Conservation (phyloP, 2,329 filamentous ascomycete species). For the Atkinsonella hypoxylon region DNA sequence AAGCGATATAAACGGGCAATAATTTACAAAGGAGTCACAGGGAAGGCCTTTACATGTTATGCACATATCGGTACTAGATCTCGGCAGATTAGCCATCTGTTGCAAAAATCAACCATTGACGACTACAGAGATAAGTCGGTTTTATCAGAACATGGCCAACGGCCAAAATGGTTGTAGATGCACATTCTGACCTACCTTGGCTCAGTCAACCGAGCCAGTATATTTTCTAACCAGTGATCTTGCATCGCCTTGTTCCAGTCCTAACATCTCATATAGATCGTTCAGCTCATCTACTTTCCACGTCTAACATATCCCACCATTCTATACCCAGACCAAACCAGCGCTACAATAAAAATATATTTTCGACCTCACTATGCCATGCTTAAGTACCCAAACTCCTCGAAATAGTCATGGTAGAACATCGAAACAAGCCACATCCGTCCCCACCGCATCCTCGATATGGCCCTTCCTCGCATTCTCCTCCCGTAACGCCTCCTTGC, state of each 20-base stretch:
- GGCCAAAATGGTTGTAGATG: no score
- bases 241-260: no score
- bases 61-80: no score
- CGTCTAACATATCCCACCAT: not conserved
- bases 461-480: constrained; percentile 3
- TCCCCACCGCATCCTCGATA: constrained; percentile 7
- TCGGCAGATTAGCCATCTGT: no score
- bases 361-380: not conserved
- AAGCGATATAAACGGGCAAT: constrained; percentile 19
- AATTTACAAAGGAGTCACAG: constrained; percentile 10
- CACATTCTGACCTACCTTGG: no score
- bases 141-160: no score
- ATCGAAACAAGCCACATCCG: not conserved
- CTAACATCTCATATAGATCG: no score
- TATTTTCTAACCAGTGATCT: no score
- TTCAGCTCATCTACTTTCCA: not conserved
- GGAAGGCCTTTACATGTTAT: not conserved
- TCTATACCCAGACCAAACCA: not conserved
- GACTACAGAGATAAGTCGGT: no score
- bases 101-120: no score
- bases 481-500: constrained; percentile 31
- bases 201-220: no score
- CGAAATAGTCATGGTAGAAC: not conserved
- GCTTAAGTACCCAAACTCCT: not conserved
- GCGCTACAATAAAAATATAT: not conserved